Evolutionary conservation across 805 yeast genomes (phyloP).

Genomic region (Candida ulmi): DNA sequence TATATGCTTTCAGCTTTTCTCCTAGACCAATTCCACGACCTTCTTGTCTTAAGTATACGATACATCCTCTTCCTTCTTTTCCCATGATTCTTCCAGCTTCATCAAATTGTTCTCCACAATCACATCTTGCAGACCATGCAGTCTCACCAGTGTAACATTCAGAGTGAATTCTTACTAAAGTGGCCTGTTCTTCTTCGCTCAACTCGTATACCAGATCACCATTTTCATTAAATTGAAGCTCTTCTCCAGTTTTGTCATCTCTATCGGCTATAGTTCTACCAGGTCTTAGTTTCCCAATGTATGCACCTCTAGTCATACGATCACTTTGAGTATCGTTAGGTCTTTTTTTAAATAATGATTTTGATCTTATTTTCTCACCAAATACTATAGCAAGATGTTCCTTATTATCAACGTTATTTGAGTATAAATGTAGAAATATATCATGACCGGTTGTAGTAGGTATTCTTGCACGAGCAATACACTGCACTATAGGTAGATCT

Average conservation of each 20-base stretch:
- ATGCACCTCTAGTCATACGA: slow-evolving; percentile 98
- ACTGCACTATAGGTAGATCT: slow-evolving; percentile 67
- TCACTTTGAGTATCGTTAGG: slow-evolving; percentile 80
- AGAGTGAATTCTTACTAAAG: slow-evolving; percentile 85
- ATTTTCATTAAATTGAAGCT: slow-evolving; percentile 33
- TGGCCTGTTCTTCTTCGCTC: slow-evolving; percentile 32
- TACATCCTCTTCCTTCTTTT: slow-evolving; percentile 80
- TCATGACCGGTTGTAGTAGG: slow-evolving; percentile 96
- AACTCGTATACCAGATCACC: slow-evolving; percentile 30
- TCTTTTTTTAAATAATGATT: slow-evolving; percentile 56
- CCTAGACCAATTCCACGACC: slow-evolving; percentile 99
- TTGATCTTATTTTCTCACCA: slow-evolving; percentile 85
- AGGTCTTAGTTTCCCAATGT: slow-evolving; percentile 83
- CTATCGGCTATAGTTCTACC: slow-evolving; percentile 70
- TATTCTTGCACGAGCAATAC: slow-evolving; percentile 91
- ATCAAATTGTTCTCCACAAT: slow-evolving; percentile 98
- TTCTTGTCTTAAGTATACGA: slow-evolving; percentile 93
- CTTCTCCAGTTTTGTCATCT: slow-evolving; percentile 40
- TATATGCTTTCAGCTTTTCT: slow-evolving; percentile 94
- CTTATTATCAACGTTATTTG: slow-evolving; percentile 80
- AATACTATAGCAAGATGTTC: slow-evolving; percentile 97
- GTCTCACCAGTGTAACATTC: slow-evolving; percentile 99
- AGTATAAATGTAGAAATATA: slow-evolving; percentile 83
- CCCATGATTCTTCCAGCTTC: slow-evolving; percentile 97
- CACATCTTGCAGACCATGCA: slow-evolving; percentile 98